Base-by-base conservation (phyloP, 2,329 filamentous ascomycete species). In the Ciborinia camelliae region DNA sequence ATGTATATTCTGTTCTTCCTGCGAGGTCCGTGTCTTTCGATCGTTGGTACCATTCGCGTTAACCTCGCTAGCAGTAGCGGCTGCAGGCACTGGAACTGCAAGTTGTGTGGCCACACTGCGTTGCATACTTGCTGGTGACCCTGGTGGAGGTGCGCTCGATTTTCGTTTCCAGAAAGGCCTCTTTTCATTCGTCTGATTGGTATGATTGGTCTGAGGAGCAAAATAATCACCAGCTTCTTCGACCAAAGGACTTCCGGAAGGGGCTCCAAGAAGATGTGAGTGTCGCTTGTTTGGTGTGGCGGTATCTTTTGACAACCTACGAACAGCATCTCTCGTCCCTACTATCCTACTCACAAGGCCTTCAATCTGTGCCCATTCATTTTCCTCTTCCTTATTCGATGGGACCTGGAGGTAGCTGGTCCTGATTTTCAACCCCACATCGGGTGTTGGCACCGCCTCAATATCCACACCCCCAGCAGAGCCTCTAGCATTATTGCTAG, bases 161-260 rank as follows among this genome's bases (percentile, higher is more conserved):
- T 96, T 97, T 55, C 94, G 87, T 76, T 92, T 96, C 95, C 95
- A 99, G 74, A 99, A 98, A 0, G 91, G 82, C 66, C 86, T 84
- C 75, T 82, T 91, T 62, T 92, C 87, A n/a, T 39, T 58, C 3
- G 43, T n/a, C 32, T 57, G 53, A 14, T 41, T 41, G 37, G 26
- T 9, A n/a, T 57, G 53, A 4, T 77, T 72, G 9, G 76, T 70
- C 2, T 78, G 70, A 10, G 57, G 52, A 60, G 86, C 86, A 71
- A 87, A 88, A 65, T 85, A 80, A 43, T 84, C 85, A 3, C 48
- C 75, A 20, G 84, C 84, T 28, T 84, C 82, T 3, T 79, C 73
- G 3, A 77, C 71, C 18, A 76, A 75, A 2, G 79, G 77, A 63
- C 63, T 65, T 20, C 60, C 66, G 14, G 67, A 66, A 50, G 66